These are phyloP conservation scores for Microbotryum lychnidis-dioicae DNA, from an alignment of 1,284 basidiomycete genomes.

Conservation along the genomic window DNA sequence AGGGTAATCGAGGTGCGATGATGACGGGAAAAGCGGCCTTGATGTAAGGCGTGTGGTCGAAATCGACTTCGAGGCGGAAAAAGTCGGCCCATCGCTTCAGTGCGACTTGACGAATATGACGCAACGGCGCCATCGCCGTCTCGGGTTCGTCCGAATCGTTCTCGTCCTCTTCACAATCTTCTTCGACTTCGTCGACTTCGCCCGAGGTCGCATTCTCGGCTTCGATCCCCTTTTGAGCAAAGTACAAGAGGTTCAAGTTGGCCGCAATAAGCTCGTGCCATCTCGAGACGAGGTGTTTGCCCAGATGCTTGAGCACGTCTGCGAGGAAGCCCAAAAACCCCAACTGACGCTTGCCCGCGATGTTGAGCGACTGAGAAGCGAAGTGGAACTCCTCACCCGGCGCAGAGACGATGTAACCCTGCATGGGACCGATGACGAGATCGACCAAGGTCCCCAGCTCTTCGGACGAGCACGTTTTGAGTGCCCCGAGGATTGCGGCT, in stretches of 20 bases:
- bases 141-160: slow-evolving; percentile 39
- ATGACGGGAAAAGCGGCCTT: slow-evolving; percentile 58
- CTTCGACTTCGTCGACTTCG: slow-evolving; percentile 36
- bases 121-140: slow-evolving; percentile 40
- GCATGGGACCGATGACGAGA: slow-evolving; percentile 80
- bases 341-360: slow-evolving; percentile 60
- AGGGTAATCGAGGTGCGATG: slow-evolving; percentile 71
- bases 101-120: slow-evolving; percentile 68
- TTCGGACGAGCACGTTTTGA: slow-evolving; percentile 60
- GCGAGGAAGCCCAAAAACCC: slow-evolving; percentile 79
- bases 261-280: slow-evolving; percentile 63
- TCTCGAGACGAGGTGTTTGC: slow-evolving; percentile 52
- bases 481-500: slow-evolving; percentile 64
- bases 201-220: slow-evolving; percentile 32
- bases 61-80: slow-evolving; percentile 58
- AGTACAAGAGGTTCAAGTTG: slow-evolving; percentile 56
- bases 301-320: slow-evolving; percentile 71
- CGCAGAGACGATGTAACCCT: slow-evolving; percentile 32
- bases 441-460: slow-evolving; percentile 75
- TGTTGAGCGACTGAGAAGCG: slow-evolving; percentile 13
- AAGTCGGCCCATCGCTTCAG: slow-evolving; percentile 83
- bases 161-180: slow-evolving; percentile 42
- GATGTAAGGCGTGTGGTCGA: slow-evolving; percentile 69
- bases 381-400: slow-evolving; percentile 29
- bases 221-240: slow-evolving; percentile 55